Evolutionary conservation across 2,329 filamentous ascomycete species (phyloP).

Genomic region (Cercospora citrullina): DNA sequence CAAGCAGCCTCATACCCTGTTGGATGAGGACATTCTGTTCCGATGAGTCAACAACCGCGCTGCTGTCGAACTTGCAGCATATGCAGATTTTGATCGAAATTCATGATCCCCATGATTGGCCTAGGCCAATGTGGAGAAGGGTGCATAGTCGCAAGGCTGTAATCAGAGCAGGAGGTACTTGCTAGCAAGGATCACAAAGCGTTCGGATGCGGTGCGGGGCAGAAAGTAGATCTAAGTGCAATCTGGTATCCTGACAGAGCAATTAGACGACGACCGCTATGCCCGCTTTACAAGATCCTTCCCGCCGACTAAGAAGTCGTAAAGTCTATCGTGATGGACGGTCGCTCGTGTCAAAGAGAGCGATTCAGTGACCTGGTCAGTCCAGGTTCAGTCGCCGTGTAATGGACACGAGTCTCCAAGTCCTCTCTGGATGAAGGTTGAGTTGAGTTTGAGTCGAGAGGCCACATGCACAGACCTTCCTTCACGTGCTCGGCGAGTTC

Average conservation of each 20-base stretch:
- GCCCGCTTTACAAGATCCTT: background rate
- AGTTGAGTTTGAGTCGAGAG: background rate
- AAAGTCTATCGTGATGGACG: background rate
- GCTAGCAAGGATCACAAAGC: background rate
- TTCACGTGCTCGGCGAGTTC: constrained; percentile 7
- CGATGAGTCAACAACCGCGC: background rate
- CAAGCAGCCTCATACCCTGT: background rate
- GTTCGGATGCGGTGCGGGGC: background rate
- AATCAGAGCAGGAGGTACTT: background rate
- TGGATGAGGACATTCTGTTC: background rate
- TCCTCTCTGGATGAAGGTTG: background rate
- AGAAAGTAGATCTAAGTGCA: background rate
- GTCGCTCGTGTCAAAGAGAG: background rate
- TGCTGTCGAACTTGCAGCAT: background rate
- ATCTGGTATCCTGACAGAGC: background rate
- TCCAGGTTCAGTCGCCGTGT: background rate
- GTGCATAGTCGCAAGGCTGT: background rate
- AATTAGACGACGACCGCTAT: background rate
- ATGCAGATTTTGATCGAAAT: background rate
- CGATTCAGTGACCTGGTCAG: background rate
- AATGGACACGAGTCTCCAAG: background rate
- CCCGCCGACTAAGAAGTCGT: background rate
- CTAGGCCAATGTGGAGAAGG: background rate
- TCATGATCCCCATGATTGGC: background rate
- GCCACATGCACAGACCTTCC: background rate